Evolutionary conservation across 1,139 yeast genomes (phyloP), one percentile per base, ranked within the genome.

Genomic region (Lodderomyces oxycetoniae): DNA sequence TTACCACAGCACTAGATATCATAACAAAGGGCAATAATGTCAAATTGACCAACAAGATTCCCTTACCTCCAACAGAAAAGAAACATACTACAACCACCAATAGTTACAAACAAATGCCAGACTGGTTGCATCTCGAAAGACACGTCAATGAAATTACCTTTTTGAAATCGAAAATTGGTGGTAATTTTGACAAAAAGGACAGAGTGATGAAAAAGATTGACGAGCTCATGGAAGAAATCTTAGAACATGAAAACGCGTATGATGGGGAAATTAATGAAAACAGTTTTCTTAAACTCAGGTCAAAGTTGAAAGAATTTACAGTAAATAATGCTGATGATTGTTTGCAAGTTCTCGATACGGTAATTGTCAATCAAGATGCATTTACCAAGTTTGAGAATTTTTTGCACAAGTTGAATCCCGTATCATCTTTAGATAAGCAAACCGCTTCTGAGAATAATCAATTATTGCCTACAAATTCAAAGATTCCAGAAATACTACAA

Each of bases 311-410:
- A n/a, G 37, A 30, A 11, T 38, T 41, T 25, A 15, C 35, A 17
- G 14, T 13, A 4, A 14, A 26, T 26, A 40, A 37, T 14, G 35
- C 36, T 13, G 19, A 20, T 9, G 33, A 36, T 17, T 41, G 44
- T 31, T 37, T 41, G 3, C 26, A 34, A 13, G 33, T 43, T 14
- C 36, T 47, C 17, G 42, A 48, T 28, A 29, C 46, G 4, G 37
- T 45, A 3, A 10, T 43, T 9, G 27, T 34, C 8, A 36, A 36
- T 25, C 39, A 37, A 11, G 25, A 30, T 16, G 38, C 36, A 21
- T 40, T 37, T 34, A 37, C 34, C 13, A 24, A 27, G 10, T 26
- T 32, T 26, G 34, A 32, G 17, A 26, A 21, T 10, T 10, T 7
- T 7, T 20, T 20, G 23, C 23, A 20, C n/a, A n/a, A n/a, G n/a